phyloP scores from a whole-genome alignment of 192 early-diverging fungal genomes.

The Coemansia aciculifera region DNA sequence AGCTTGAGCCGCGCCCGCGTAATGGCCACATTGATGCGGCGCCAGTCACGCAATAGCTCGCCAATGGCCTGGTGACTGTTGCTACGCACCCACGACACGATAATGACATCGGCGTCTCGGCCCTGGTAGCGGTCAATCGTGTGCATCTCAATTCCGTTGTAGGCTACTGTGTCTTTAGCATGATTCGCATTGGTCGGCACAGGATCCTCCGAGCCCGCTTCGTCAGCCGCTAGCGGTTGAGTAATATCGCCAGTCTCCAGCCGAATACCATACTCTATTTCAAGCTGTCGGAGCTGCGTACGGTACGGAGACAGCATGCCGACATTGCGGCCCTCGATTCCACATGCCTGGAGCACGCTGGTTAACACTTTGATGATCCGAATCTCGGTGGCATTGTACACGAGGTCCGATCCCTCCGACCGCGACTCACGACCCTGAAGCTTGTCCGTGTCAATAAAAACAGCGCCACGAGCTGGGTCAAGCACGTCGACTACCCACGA shows the following conservation, averaged over 20 bases:
- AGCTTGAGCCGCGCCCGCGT: slow-evolving; percentile 88
- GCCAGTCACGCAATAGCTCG: slow-evolving; percentile 87
- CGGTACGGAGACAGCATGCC: slow-evolving; percentile 88
- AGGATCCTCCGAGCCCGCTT: background rate
- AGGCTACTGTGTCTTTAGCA: background rate
- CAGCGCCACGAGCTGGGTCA: slow-evolving; percentile 64
- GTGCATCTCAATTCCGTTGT: slow-evolving; percentile 65
- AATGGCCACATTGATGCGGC: slow-evolving; percentile 91
- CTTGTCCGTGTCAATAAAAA: slow-evolving; percentile 82
- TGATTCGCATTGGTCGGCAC: background rate
- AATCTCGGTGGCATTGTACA: slow-evolving; percentile 76
- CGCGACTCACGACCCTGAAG: slow-evolving; percentile 65
- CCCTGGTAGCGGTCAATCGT: slow-evolving; percentile 96
- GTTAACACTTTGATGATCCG: slow-evolving; percentile 59
- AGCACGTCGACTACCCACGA: slow-evolving; percentile 67
- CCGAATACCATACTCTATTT: slow-evolving; percentile 42
- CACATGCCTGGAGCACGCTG: slow-evolving; percentile 61
- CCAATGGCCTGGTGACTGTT: slow-evolving; percentile 74
- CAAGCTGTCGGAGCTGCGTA: slow-evolving; percentile 62
- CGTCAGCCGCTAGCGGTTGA: background rate
- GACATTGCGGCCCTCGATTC: slow-evolving; percentile 65
- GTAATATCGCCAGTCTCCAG: slow-evolving; percentile 1
- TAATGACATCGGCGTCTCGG: slow-evolving; percentile 87
- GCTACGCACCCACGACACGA: slow-evolving; percentile 86
- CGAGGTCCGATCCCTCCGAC: slow-evolving; percentile 51